A percentile compares a stretch with the other conserved stretches of the same genome.
phyloP scores from a whole-genome alignment of 805 yeast genomes.

The Geotrichum ghanense region DNA sequence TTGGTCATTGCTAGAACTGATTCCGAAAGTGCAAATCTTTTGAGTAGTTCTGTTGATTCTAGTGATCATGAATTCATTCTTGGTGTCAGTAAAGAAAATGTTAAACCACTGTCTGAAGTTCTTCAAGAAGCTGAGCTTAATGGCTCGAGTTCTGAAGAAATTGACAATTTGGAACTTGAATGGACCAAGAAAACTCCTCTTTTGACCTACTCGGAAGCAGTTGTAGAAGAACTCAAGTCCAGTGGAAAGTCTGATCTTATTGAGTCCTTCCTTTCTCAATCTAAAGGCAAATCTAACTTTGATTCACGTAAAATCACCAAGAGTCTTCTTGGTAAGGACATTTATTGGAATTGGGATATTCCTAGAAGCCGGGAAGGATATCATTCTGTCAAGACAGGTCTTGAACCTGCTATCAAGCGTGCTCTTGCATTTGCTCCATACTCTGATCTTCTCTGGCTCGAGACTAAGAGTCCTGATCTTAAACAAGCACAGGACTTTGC shows the following conservation, averaged over 20 bases:
- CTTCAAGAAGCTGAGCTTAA: slow-evolving; percentile 32
- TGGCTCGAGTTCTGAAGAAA: slow-evolving; percentile 28
- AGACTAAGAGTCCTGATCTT: slow-evolving; percentile 48
- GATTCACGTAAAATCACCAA: slow-evolving; percentile 20
- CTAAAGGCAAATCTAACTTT: slow-evolving; percentile 23
- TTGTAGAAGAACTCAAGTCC: slow-evolving; percentile 21
- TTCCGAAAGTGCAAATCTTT: slow-evolving; percentile 37
- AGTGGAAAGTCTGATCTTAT: slow-evolving; percentile 18
- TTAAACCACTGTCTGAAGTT: slow-evolving; percentile 34
- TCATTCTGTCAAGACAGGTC: slow-evolving; percentile 37
- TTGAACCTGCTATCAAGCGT: slow-evolving; percentile 44
- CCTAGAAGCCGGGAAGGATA: slow-evolving; percentile 50
- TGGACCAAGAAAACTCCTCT: slow-evolving; percentile 37
- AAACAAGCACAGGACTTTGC: slow-evolving; percentile 40
- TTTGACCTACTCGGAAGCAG: slow-evolving; percentile 42
- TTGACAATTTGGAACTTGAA: slow-evolving; percentile 31
- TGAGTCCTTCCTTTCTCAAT: slow-evolving; percentile 19
- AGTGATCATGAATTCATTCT: slow-evolving; percentile 40
- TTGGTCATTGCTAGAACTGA: slow-evolving; percentile 46
- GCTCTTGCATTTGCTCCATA: slow-evolving; percentile 45
- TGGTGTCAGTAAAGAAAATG: slow-evolving; percentile 29
- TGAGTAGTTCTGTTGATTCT: slow-evolving; percentile 39
- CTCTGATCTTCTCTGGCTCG: slow-evolving; percentile 51
- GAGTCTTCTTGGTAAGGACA: slow-evolving; percentile 22
- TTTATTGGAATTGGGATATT: slow-evolving; percentile 47